Evolutionary conservation across 148 eudicot species (phyloP), one percentile per base, ranked within the genome.

Genomic region (Silene latifolia): DNA sequence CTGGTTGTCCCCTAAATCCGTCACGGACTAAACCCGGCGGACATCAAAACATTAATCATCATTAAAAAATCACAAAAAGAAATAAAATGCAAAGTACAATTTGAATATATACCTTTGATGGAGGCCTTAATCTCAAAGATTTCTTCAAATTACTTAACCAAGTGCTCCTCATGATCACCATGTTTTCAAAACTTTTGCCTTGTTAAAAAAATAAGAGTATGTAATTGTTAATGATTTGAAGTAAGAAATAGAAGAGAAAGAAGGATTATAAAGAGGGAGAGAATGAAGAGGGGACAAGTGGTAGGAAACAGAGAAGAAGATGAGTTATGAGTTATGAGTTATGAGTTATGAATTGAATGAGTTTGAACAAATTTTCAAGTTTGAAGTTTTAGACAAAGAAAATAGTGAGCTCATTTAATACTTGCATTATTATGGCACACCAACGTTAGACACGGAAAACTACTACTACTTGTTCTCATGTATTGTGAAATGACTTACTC

Each of bases 161-260:
- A 63, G 70, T 9, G 44, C 67, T 74, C 35, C n/a, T 70, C 64
- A 7, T 74, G 11, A 70, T 74, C 82, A 74, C 74, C 21, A 35
- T 74, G 15, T 24, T 56, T 0, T 13, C 44, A 68, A 46, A 57
- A 27, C 13, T 29, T 29, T 25, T 3, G 29, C 8, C 3, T 20
- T 21, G 24, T 21, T 60, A 51, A 51, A 51, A 48, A 51, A 51
- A 9, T 27, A 51, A 12, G 17, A 11, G 56, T 27, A 27, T 27
- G 29, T 51, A 51, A 51, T 13, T 4, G 9, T 51, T 4, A 51
- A 51, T 51, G 17, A 13, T 12, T 51, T 25, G 66, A 62, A 24
- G 35, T 4, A 35, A 29, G 48, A 32, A 65, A 35, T 32, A n/a
- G 24, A 47, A 46, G 47, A 69, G 15, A 53, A 54, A 24, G 7